Evolutionary conservation across 2,329 filamentous ascomycete species (phyloP).

Genomic region (Penicillium sp.): DNA sequence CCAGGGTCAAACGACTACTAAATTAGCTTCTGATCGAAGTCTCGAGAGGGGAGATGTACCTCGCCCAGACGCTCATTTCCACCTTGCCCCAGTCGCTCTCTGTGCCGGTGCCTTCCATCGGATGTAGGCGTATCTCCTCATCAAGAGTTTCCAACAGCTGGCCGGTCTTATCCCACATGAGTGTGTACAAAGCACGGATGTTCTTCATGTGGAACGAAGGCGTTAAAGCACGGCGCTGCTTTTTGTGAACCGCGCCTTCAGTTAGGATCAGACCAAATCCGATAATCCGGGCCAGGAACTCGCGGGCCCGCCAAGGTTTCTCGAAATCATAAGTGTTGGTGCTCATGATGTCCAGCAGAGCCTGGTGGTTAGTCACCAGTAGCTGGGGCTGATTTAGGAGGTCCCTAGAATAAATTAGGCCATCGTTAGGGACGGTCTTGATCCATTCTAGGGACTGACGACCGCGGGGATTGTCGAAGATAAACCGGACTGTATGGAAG

Average conservation of each 20-base stretch:
- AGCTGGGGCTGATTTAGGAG: slow-evolving; percentile 47
- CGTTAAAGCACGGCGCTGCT: slow-evolving; percentile 47
- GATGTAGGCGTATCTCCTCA: slow-evolving; percentile 33
- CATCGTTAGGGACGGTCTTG: slow-evolving; percentile 59
- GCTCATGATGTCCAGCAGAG: slow-evolving; percentile 58
- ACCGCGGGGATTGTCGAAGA: slow-evolving; percentile 42
- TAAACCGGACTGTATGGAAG: slow-evolving; percentile 31
- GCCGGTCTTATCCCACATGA: slow-evolving; percentile 46
- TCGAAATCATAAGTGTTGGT: slow-evolving; percentile 60
- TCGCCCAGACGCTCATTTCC: slow-evolving; percentile 43
- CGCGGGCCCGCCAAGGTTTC: slow-evolving; percentile 52
- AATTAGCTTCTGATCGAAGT: not conserved
- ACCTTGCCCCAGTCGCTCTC: slow-evolving; percentile 34
- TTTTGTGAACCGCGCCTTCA: slow-evolving; percentile 56
- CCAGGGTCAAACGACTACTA: slow-evolving; percentile 56
- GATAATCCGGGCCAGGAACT: slow-evolving; percentile 54
- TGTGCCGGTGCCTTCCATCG: slow-evolving; percentile 33
- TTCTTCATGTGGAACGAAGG: slow-evolving; percentile 45
- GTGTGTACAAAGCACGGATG: slow-evolving; percentile 39
- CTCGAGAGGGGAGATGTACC: slow-evolving; percentile 24
- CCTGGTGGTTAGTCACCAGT: slow-evolving; percentile 41
- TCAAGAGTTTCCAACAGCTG: slow-evolving; percentile 41
- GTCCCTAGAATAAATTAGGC: slow-evolving; percentile 58
- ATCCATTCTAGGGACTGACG: slow-evolving; percentile 50
- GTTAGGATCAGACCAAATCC: slow-evolving; percentile 58